Conservation (phyloP, 1,139 yeast species). For the Saccharomyces uvarum region DNA sequence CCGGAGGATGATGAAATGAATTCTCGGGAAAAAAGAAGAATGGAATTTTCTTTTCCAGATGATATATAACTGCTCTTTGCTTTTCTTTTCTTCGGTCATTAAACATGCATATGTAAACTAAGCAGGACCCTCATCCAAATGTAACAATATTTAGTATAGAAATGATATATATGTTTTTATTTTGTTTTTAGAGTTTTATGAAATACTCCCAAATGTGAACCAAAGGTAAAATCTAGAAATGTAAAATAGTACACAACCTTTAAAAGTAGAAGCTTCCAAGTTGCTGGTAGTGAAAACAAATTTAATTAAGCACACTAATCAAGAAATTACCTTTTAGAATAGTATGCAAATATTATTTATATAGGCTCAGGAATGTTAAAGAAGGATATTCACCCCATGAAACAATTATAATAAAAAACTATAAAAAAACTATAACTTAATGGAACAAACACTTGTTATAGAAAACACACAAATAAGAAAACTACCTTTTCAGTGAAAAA, state of each 20-base stretch:
- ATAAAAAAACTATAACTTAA: neutral
- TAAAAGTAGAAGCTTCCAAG: too few relatives aligned
- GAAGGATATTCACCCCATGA: too few relatives aligned
- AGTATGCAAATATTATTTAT: too few relatives aligned
- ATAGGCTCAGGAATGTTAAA: too few relatives aligned
- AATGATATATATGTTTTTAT: neutral
- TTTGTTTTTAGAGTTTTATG: neutral
- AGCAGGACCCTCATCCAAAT: neutral
- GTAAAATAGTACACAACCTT: too few relatives aligned
- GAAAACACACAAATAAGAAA: neutral
- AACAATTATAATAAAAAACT: neutral
- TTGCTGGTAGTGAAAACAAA: too few relatives aligned
- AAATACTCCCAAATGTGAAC: too few relatives aligned
- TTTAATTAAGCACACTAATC: too few relatives aligned
- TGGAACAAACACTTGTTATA: neutral
- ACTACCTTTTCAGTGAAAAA: neutral
- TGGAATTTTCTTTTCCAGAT: constrained; percentile 27
- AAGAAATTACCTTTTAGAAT: too few relatives aligned
- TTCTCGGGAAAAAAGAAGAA: constrained; percentile 9
- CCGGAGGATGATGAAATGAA: constrained; percentile 25
- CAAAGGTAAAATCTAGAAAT: too few relatives aligned
- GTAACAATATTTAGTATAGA: neutral
- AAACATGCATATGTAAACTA: neutral
- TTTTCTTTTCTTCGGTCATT: neutral
- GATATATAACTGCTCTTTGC: constrained; percentile 13